Evolutionary conservation across 257 asterid species (phyloP).

Genomic region (Schizonepeta tenuifolia): DNA sequence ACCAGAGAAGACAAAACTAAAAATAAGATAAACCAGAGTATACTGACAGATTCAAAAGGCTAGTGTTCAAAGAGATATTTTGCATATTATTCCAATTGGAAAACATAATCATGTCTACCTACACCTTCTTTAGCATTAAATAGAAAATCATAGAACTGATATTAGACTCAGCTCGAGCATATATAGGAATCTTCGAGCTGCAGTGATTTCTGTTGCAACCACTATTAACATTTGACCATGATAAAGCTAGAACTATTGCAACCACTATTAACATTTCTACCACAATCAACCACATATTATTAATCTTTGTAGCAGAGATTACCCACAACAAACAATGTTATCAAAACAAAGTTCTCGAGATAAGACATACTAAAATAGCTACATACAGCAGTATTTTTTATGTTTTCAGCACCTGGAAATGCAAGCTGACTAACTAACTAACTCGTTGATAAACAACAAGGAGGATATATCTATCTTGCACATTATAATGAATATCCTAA

Average conservation of each 20-base stretch:
- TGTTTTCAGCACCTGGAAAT: neutral
- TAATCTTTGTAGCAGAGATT: neutral
- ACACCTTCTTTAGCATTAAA: constrained; percentile 11
- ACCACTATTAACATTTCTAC: neutral
- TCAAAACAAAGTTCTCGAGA: neutral
- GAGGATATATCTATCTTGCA: neutral
- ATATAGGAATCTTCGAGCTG: neutral
- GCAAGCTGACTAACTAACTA: neutral
- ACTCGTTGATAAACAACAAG: neutral
- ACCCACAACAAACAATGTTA: neutral
- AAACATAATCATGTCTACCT: neutral
- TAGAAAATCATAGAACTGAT: neutral
- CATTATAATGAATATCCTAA: no score
- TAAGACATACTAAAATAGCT: neutral
- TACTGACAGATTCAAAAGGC: constrained; percentile 16
- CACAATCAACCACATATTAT: neutral
- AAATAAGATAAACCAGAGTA: neutral
- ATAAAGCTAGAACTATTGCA: neutral
- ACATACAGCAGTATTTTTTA: neutral
- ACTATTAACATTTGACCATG: neutral
- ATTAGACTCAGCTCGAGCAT: neutral
- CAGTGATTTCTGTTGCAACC: constrained; percentile 11
- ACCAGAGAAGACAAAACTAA: neutral
- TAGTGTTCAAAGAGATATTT: neutral
- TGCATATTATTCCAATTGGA: constrained; percentile 1